Evolutionary conservation across 306 rosid genomes (phyloP), one percentile per base, ranked within the genome.

Genomic region (Castanea sativa): DNA sequence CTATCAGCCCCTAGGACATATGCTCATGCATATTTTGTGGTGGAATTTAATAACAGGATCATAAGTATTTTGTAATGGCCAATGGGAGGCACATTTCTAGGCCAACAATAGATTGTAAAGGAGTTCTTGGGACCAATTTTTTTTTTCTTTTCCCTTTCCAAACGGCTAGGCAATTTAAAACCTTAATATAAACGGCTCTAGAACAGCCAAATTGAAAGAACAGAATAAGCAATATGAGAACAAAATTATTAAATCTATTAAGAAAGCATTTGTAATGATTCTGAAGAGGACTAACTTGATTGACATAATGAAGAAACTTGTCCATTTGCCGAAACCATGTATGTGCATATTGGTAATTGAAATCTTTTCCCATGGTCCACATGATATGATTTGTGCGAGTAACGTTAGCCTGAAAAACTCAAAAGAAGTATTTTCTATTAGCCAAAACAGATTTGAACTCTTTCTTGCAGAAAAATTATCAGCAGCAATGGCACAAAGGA

Each of bases 281-380:
- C 53, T 49, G 53, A 49, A 49, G 53, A 49, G 53, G 16, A 80
- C 51, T 68, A 77, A 93, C 98, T 86, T 90, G 81, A 84, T 95
- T 95, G 76, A 95, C 98, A 55, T 95, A 95, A 83, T 95, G 97
- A 83, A 95, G 90, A 80, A 95, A 86, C 84, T 93, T 95, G 87
- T 95, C 99, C 93, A 95, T 59, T 80, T 95, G 97, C 76, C 84
- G 81, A 73, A 90, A 95, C 99, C 99, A 95, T 83, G 92, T 86
- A 33, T 84, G 83, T 16, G 99, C 96, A 72, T 91, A 93, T 80
- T 95, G 99, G 84, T 95, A 95, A 87, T 87, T 91, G 83, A 95
- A 95, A 91, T 95, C 99, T 29, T 97, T 95, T 84, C 99, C 99
- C 99, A 95, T 95, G 21, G 99, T 95, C 96, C 96, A 95, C 99